Evolutionary conservation across 441 rosid genomes (phyloP), one percentile per base, ranked within the genome.

Genomic region (Erodium trifolium): DNA sequence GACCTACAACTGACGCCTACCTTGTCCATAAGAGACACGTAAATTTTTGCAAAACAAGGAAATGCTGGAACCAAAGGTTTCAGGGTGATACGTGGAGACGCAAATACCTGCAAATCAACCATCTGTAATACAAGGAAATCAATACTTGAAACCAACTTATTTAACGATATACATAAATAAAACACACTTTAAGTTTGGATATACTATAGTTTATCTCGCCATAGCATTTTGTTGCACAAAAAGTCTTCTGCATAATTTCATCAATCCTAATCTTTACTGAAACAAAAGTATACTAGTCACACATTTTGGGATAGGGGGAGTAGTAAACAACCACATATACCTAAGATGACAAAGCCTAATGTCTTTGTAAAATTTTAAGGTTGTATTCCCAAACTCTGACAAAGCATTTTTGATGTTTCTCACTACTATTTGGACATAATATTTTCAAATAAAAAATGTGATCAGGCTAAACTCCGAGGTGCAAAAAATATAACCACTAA

Each of bases 31-130:
- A 86, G 84, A 49, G 90, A 84, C 55, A 86, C 84, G 19, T 60
- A 82, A 71, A 84, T 86, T 67, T 81, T 84, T 68, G 88, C 85
- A 60, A 84, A 86, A 77, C 90, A 86, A 55, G 90, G 88, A 78
- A 86, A 82, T 41, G 82, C 68, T 29, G 85, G 81, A 16, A 86
- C 80, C 27, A 86, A 78, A 62, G 88, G 90, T 82, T 84, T 84
- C 72, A 86, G 62, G 71, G 86, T 86, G 73, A 86, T 82, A 39
- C 88, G 85, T 4, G 90, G 87, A 76, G 75, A 74, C 13, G 88
- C 88, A 74, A 79, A 84, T 34, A 82, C 84, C 81, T 77, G 90
- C 77, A 86, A 76, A 82, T 86, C 90, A 73, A 86, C 77, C 67
- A 84, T 81, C 90, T 86, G 78, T 71, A 65, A 79, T 62, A 53